These are phyloP conservation scores for Dunaliella primolecta DNA, from an alignment of 139 green algal genomes.

Conservation along the genomic window DNA sequence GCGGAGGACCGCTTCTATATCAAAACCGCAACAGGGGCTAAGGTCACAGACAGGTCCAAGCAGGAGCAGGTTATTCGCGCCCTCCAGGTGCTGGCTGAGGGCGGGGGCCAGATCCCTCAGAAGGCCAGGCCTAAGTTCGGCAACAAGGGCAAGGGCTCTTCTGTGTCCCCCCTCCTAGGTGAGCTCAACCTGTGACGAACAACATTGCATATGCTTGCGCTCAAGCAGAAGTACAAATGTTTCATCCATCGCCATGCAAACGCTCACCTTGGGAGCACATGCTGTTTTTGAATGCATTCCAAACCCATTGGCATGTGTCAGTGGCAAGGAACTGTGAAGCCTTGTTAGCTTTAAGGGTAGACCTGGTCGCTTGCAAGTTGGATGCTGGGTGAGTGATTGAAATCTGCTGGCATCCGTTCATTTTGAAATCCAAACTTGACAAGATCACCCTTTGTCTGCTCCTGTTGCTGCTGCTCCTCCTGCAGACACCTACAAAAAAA, in stretches of 20 bases:
- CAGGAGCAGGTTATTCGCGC: constrained; percentile 51
- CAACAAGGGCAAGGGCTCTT: constrained; percentile 37
- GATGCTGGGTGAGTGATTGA: no score
- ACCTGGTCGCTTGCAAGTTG: no score
- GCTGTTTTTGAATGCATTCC: no score
- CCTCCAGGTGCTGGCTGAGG: constrained; percentile 47
- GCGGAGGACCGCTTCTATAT: constrained; percentile 87
- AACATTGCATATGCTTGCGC: constrained; percentile 8
- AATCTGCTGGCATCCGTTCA: no score
- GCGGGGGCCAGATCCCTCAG: constrained; percentile 18
- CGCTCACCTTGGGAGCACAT: background rate
- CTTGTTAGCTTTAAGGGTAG: no score
- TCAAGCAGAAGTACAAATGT: background rate
- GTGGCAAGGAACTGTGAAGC: no score
- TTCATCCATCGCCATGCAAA: background rate
- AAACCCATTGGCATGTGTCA: no score
- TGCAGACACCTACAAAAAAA: constrained; percentile 92
- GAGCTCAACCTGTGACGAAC: no score
- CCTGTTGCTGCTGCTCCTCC: no score
- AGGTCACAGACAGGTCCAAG: constrained; percentile 55
- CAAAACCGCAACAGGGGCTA: constrained; percentile 41
- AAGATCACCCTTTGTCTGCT: no score
- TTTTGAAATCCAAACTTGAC: no score
- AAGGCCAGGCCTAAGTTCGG: constrained; percentile 42
- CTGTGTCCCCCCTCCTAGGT: constrained; percentile 85